phyloP scores from a whole-genome alignment of 352 stramenopile species.

The Globisporangium polare region DNA sequence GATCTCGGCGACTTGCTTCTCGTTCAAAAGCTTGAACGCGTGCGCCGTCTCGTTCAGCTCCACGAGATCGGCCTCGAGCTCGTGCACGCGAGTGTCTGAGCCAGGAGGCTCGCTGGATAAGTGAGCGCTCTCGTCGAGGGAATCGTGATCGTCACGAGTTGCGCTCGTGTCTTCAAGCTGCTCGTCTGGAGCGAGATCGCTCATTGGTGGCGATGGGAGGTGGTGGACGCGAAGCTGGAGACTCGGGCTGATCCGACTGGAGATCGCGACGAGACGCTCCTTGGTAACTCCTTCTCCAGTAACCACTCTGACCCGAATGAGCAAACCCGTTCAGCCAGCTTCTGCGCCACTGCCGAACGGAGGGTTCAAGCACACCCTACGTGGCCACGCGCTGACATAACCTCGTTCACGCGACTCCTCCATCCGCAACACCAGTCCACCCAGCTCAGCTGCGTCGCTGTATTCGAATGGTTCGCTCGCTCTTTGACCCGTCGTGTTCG shows the following conservation, averaged over 20 bases:
- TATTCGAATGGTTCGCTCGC: too few relatives aligned
- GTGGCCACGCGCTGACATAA: too few relatives aligned
- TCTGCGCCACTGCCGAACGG: too few relatives aligned
- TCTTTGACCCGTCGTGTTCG: too few relatives aligned
- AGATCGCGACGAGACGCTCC: background rate
- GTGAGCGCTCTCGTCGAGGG: background rate
- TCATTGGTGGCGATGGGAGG: too few relatives aligned
- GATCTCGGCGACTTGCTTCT: constrained; percentile 59
- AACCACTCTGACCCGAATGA: background rate
- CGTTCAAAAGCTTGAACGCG: constrained; percentile 44
- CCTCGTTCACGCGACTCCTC: too few relatives aligned
- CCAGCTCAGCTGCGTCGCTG: too few relatives aligned
- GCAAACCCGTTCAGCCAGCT: too few relatives aligned
- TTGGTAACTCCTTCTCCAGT: background rate
- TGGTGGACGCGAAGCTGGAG: too few relatives aligned
- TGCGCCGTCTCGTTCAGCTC: constrained; percentile 27
- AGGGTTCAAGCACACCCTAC: too few relatives aligned
- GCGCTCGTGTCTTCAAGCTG: background rate
- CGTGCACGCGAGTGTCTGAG: background rate
- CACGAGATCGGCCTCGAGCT: background rate
- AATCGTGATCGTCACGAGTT: background rate
- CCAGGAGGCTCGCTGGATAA: background rate
- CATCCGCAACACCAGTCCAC: too few relatives aligned
- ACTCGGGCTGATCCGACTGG: background rate
- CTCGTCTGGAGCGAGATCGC: background rate